A percentile compares a stretch with the other conserved stretches of the same genome.
These are phyloP conservation scores for Saksenaea vasiformis DNA, from an alignment of 371 early-diverging fungal genomes.

Conservation along the genomic window DNA sequence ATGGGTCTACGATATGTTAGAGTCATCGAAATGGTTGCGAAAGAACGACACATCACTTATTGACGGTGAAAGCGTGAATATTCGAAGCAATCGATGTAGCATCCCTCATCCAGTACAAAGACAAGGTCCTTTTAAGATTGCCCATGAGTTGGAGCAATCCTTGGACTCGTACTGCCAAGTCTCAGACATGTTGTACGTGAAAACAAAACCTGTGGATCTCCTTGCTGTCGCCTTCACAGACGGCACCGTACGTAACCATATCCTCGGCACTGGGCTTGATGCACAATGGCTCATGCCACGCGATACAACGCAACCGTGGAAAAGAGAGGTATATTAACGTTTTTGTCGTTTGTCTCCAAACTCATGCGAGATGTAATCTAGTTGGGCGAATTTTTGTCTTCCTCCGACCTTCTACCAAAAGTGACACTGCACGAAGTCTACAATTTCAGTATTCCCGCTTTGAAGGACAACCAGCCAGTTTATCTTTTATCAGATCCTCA, in stretches of 20 bases:
- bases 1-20: conserved; percentile 35
- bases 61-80: conserved; percentile 14
- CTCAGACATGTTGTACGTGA: conserved; percentile 31
- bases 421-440: conserved; percentile 37
- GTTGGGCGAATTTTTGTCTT: conserved; percentile 23
- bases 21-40: conserved; percentile 19
- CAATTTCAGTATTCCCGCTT: conserved; percentile 9
- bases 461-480: conserved; percentile 16
- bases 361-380: neutral
- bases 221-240: conserved; percentile 32
- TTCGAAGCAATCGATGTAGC: conserved; percentile 12
- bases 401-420: conserved; percentile 29
- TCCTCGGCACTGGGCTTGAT: conserved; percentile 34
- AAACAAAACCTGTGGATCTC: conserved; percentile 22
- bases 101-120: conserved; percentile 24
- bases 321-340: conserved; percentile 20
- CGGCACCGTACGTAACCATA: conserved; percentile 35
- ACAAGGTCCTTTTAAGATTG: conserved; percentile 44
- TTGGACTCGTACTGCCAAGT: conserved; percentile 11
- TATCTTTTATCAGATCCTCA: conserved; percentile 30
- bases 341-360: neutral
- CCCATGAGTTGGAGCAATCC: conserved; percentile 3
- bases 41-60: conserved; percentile 6
- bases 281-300: conserved; percentile 42
- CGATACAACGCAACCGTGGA: conserved; percentile 18